These are phyloP conservation scores for Dichotomopilus funicola DNA, from an alignment of 2,329 filamentous ascomycete species.

Conservation along the genomic window DNA sequence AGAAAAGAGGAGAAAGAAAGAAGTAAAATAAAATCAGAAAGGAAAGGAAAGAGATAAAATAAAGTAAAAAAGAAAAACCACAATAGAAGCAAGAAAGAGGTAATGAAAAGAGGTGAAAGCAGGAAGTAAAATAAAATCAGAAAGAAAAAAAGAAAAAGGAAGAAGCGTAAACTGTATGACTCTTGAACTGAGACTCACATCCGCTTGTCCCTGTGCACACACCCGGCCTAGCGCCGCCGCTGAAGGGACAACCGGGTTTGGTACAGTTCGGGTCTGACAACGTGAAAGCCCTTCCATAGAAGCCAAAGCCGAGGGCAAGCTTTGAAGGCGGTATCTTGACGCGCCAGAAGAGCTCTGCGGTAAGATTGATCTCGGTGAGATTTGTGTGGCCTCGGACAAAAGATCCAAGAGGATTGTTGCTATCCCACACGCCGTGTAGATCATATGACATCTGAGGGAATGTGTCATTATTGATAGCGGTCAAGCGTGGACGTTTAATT, in stretches of 20 bases:
- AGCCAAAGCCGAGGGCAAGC: not conserved
- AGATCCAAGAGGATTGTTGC: not conserved
- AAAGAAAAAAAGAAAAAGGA: too few relatives aligned
- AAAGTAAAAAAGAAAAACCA: too few relatives aligned
- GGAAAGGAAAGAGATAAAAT: too few relatives aligned
- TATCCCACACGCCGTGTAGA: not conserved
- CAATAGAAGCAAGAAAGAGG: too few relatives aligned
- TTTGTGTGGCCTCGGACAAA: not conserved
- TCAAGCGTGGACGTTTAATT: not conserved
- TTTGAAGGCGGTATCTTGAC: not conserved
- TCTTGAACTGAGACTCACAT: too few relatives aligned
- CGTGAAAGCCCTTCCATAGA: constrained; percentile 18
- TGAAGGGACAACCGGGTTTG: constrained; percentile 28
- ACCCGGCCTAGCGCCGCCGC: constrained; percentile 22
- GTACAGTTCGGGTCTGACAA: constrained; percentile 24
- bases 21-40: too few relatives aligned
- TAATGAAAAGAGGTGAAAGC: too few relatives aligned
- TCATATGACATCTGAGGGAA: not conserved
- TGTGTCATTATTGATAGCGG: not conserved
- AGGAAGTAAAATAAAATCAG: too few relatives aligned
- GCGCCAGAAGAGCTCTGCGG: not conserved
- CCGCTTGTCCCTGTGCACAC: constrained; percentile 21
- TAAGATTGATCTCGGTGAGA: not conserved
- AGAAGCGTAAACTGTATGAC: too few relatives aligned
- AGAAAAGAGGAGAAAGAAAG: too few relatives aligned